Evolutionary conservation across 2,329 filamentous ascomycete species (phyloP).

Genomic region (Xylaria digitata): DNA sequence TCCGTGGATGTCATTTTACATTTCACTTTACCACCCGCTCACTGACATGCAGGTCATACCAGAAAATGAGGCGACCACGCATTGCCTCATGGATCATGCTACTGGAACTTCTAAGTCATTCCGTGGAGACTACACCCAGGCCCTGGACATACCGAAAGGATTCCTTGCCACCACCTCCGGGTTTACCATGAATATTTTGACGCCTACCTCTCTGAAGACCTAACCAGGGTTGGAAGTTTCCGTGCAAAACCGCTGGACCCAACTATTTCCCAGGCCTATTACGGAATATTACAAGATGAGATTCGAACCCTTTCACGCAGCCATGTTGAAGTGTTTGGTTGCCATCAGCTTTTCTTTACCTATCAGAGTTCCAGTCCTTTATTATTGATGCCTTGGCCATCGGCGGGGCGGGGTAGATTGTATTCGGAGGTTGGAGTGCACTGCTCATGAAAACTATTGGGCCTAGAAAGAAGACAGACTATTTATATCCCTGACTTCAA

Average conservation of each 20-base stretch:
- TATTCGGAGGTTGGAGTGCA: conserved; percentile 4
- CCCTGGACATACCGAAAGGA: conserved; percentile 2
- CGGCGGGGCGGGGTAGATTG: conserved; percentile 3
- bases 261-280: not conserved
- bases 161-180: conserved; percentile 9
- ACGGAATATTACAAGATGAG: conserved; percentile 20
- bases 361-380: conserved; percentile 14
- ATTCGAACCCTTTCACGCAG: conserved; percentile 12
- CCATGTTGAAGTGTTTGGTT: conserved; percentile 7
- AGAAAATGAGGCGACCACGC: conserved; percentile 27
- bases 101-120: conserved; percentile 25
- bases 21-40: conserved; percentile 21
- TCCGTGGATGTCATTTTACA: conserved; percentile 41
- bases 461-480: conserved; percentile 1
- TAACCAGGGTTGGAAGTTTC: conserved; percentile 28
- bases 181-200: conserved; percentile 20
- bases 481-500: conserved; percentile 1
- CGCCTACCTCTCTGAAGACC: conserved; percentile 3
- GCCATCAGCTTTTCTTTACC: conserved; percentile 7
- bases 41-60: conserved; percentile 40
- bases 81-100: conserved; percentile 12
- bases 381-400: conserved; percentile 4
- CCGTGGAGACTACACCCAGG: conserved; percentile 21
- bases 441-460: conserved; percentile 1
- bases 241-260: conserved; percentile 12